These are phyloP conservation scores for Aquilaria agallochum DNA, from an alignment of 441 rosid genomes.

Conservation along the genomic window DNA sequence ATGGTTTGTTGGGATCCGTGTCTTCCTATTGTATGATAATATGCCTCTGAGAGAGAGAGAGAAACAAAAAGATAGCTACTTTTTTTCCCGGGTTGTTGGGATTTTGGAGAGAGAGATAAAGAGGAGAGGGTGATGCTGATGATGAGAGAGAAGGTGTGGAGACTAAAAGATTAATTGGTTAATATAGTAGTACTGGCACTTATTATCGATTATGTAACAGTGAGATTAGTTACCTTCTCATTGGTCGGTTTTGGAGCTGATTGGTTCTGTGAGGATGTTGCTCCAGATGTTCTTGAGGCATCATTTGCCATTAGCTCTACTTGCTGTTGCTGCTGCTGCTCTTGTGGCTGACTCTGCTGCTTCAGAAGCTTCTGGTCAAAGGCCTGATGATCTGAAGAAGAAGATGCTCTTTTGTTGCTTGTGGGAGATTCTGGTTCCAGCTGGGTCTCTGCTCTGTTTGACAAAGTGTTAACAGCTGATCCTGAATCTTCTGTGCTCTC, in stretches of 20 bases:
- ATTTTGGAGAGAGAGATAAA: conserved; percentile 8
- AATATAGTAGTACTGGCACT: too few relatives aligned
- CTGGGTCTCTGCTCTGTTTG: conserved; percentile 71
- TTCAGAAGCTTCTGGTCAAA: conserved; percentile 39
- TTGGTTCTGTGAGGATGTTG: conserved; percentile 41
- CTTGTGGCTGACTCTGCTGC: conserved; percentile 33
- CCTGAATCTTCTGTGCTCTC: conserved; percentile 83
- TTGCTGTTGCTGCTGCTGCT: conserved; percentile 35
- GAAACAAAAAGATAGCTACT: conserved; percentile 28
- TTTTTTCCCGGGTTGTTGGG: conserved; percentile 48
- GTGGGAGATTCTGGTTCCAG: conserved; percentile 82
- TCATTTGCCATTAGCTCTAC: conserved; percentile 52
- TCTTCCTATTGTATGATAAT: conserved; percentile 19
- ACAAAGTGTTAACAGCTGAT: conserved; percentile 66
- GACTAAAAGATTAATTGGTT: conserved; percentile 4
- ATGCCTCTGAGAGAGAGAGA: conserved; percentile 13
- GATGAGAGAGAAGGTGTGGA: not conserved
- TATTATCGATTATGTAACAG: conserved; percentile 14
- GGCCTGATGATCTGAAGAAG: conserved; percentile 39
- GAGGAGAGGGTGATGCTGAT: too few relatives aligned
- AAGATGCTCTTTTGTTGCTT: conserved; percentile 39
- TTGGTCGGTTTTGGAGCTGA: conserved; percentile 52
- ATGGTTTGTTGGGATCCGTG: conserved; percentile 56
- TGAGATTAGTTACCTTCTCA: conserved; percentile 65
- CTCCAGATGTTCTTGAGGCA: conserved; percentile 33